phyloP scores from a whole-genome alignment of 202 grass and related monocot species.

The Panicum virgatum region DNA sequence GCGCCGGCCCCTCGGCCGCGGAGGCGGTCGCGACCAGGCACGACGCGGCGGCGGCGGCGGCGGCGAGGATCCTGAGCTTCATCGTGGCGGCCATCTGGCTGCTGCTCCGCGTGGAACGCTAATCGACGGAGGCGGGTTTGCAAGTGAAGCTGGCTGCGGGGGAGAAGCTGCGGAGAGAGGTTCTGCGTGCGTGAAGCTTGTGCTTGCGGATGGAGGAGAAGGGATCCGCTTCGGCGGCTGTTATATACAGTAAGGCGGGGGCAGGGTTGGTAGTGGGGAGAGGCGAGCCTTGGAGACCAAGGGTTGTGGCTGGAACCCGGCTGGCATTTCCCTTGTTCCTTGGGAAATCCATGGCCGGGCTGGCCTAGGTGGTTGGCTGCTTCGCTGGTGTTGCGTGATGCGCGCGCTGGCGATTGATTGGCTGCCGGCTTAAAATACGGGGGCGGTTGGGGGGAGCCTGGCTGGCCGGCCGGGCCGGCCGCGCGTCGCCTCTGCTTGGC shows the following conservation, averaged over 20 bases:
- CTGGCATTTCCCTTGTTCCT: slow-evolving; percentile 23
- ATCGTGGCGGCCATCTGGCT: slow-evolving; percentile 42
- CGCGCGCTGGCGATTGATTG: neutral
- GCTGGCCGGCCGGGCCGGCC: neutral
- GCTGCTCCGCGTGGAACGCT: neutral
- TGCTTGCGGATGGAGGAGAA: neutral
- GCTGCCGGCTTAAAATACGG: neutral
- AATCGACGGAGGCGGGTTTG: neutral
- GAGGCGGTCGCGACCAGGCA: slow-evolving; percentile 33
- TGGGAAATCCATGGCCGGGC: neutral
- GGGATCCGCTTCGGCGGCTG: neutral
- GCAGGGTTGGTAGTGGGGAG: neutral
- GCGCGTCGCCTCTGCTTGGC: neutral
- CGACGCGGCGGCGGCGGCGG: slow-evolving; percentile 18
- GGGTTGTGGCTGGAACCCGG: slow-evolving; percentile 30
- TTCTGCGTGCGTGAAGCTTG: neutral
- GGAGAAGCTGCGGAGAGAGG: neutral
- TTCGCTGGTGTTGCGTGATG: slow-evolving; percentile 17
- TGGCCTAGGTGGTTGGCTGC: neutral
- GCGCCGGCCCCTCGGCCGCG: slow-evolving; percentile 32
- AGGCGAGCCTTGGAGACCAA: slow-evolving; percentile 28
- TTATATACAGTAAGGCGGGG: slow-evolving; percentile 15
- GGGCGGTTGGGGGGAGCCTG: neutral
- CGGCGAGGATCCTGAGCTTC: slow-evolving; percentile 47
- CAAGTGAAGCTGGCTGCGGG: neutral